Evolutionary conservation across 2,329 filamentous ascomycete genomes (phyloP).

Genomic region (Akanthomyces uredinophilus): DNA sequence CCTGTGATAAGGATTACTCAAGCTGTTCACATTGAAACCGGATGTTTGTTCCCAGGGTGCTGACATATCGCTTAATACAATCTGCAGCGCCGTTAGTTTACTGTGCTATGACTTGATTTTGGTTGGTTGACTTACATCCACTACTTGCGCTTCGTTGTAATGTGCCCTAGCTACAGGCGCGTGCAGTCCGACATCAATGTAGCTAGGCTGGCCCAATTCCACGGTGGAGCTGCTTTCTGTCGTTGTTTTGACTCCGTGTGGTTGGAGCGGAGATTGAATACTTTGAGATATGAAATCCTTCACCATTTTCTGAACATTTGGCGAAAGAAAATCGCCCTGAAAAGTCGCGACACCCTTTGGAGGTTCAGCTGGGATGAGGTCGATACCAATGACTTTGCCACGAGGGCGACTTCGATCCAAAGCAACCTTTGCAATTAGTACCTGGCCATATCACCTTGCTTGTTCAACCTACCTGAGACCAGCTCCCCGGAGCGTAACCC

Average conservation of each 20-base stretch:
- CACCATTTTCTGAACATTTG: conserved; percentile 68
- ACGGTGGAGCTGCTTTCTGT: conserved; percentile 15
- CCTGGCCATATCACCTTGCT: neutral
- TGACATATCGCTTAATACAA: conserved; percentile 99
- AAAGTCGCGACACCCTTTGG: conserved; percentile 89
- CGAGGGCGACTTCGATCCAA: conserved; percentile 68
- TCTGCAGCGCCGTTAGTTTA: conserved; percentile 34
- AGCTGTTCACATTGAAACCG: conserved; percentile 76
- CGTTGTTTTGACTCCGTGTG: conserved; percentile 15
- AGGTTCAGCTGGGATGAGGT: conserved; percentile 87
- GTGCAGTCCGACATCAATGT: conserved; percentile 60
- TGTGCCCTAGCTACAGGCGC: conserved; percentile 27
- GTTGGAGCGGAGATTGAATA: neutral
- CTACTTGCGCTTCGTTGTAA: conserved; percentile 34
- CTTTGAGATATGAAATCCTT: conserved; percentile 65
- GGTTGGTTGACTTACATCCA: conserved; percentile 54
- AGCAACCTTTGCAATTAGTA: conserved; percentile 58
- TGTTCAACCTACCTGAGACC: conserved; percentile 54
- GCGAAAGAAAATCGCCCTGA: conserved; percentile 86
- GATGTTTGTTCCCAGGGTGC: conserved; percentile 83
- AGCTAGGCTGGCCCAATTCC: conserved; percentile 45
- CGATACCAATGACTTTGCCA: conserved; percentile 83
- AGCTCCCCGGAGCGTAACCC: conserved; percentile 73
- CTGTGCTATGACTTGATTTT: neutral
- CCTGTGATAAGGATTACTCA: conserved; percentile 96